Evolutionary conservation across 495 filamentous ascomycete genomes (phyloP).

Genomic region (Penicillium arizonense): DNA sequence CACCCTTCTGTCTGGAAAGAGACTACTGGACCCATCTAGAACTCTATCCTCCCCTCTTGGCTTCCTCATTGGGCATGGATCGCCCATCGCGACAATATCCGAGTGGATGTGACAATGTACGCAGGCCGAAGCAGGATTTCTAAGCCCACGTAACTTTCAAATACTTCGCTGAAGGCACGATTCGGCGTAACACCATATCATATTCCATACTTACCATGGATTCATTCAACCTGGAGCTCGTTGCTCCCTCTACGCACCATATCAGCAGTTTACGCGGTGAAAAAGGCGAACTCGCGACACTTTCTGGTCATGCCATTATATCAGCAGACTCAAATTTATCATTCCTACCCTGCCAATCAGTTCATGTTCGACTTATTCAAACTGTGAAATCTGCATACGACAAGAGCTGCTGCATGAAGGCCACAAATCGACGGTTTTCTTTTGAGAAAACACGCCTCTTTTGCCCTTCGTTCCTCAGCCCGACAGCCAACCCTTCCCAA

Average conservation of each 20-base stretch:
- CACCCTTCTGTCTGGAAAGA: background rate
- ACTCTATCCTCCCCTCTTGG: background rate
- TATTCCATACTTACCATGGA: background rate
- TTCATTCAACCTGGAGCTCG: background rate
- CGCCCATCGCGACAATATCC: too few species aligned
- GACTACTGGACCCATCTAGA: background rate
- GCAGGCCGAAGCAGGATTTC: too few species aligned
- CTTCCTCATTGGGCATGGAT: background rate
- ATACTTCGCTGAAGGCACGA: too few species aligned
- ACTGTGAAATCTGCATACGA: background rate
- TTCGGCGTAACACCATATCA: background rate
- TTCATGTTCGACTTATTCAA: background rate
- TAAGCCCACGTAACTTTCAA: too few species aligned
- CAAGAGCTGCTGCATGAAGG: background rate
- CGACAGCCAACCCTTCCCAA: too few species aligned
- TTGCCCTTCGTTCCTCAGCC: background rate
- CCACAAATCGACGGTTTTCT: too few species aligned
- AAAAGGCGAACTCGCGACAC: background rate
- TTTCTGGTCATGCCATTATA: background rate
- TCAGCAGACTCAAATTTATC: background rate
- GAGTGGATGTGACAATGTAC: too few species aligned
- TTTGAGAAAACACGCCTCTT: background rate
- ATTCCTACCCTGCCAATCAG: background rate
- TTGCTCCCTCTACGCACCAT: background rate
- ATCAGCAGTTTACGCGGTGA: background rate